A percentile compares a stretch with the other conserved stretches of the same genome.
Conservation (phyloP, 345 rosid species). For the Clausena lansium region DNA sequence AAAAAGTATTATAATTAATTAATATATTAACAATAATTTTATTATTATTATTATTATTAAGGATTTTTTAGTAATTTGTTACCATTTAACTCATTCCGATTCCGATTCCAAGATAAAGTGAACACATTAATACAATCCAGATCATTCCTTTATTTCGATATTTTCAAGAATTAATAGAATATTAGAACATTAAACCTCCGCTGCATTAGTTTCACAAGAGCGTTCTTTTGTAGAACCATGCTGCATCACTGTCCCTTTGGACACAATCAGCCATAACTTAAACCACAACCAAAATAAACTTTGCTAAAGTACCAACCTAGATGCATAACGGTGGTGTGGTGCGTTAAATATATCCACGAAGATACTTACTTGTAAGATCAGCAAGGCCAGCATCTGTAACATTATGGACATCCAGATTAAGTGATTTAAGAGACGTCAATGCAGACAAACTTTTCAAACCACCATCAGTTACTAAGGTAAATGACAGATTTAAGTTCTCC, state of each 20-base stretch:
- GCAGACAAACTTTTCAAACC: conserved; percentile 47
- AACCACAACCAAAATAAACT: not conserved
- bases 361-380: conserved; percentile 42
- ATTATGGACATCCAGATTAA: conserved; percentile 54
- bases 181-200: too few species aligned
- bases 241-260: not conserved
- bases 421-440: conserved; percentile 50
- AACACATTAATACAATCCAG: too few species aligned
- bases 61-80: too few species aligned
- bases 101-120: too few species aligned
- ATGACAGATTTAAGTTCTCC: conserved; percentile 59
- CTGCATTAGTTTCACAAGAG: too few species aligned
- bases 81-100: too few species aligned
- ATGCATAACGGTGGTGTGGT: not conserved
- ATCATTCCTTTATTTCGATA: too few species aligned
- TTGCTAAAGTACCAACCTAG: not conserved
- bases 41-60: too few species aligned
- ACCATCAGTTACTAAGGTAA: conserved; percentile 48
- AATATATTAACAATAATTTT: too few species aligned
- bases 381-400: conserved; percentile 58
- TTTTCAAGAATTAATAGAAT: too few species aligned
- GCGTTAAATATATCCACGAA: not conserved
- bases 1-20: too few species aligned
- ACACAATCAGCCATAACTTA: not conserved
- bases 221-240: too few species aligned